Evolutionary conservation across 441 rosid species (phyloP).

Genomic region (Biscutella laevigata): DNA sequence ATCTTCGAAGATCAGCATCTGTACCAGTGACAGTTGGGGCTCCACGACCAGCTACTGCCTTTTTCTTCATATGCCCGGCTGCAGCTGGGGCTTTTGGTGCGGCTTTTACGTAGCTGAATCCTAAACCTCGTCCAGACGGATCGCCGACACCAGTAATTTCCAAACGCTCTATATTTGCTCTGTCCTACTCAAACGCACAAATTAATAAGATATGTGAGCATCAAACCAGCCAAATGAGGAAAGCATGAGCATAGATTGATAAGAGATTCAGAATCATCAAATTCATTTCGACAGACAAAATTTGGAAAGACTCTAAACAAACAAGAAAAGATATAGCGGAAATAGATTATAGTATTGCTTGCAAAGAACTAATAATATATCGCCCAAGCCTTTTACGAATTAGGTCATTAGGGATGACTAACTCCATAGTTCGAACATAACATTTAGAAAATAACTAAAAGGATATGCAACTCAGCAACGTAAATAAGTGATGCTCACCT

Average conservation of each 20-base stretch:
- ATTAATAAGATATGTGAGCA: slow-evolving; percentile 8
- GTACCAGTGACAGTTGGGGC: slow-evolving; percentile 95
- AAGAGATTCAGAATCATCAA: neutral
- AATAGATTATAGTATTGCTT: slow-evolving; percentile 10
- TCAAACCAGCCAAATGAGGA: neutral
- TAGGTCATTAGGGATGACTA: neutral
- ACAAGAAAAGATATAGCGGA: neutral
- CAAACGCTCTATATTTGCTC: slow-evolving; percentile 94
- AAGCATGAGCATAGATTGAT: neutral
- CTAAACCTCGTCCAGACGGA: slow-evolving; percentile 97
- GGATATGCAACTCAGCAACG: neutral
- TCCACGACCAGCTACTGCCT: slow-evolving; percentile 74
- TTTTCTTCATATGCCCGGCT: slow-evolving; percentile 69
- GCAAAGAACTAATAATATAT: neutral
- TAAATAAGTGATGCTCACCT: slow-evolving; percentile 41
- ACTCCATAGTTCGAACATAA: neutral
- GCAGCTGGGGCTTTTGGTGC: slow-evolving; percentile 86
- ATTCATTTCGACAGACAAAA: neutral
- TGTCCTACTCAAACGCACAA: slow-evolving; percentile 49
- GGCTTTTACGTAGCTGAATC: slow-evolving; percentile 91
- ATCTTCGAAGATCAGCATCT: slow-evolving; percentile 98
- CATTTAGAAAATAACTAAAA: neutral
- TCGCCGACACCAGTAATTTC: slow-evolving; percentile 99
- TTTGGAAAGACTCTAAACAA: neutral
- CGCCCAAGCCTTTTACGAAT: neutral